Base-by-base conservation (phyloP, 257 asterid species). In the Galeopsis tetrahit region DNA sequence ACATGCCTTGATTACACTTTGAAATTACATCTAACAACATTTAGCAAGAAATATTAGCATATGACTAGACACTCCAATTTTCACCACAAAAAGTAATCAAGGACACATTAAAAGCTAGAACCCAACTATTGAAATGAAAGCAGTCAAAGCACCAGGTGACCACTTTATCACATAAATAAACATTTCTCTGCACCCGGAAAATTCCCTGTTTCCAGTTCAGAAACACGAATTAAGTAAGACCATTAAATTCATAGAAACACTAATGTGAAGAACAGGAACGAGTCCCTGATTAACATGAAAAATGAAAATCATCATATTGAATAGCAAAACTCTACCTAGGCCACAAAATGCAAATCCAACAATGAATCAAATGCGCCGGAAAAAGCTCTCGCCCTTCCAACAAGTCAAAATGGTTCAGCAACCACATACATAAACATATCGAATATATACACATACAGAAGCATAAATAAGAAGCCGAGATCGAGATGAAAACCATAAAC, bases 401-500 rank as follows among this genome's bases (percentile, higher is more conserved):
- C 40, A 14, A 53, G 42, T 4, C 39, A 32, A 55, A 40, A 36
- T 1, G 32, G 5, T 44, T 14, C 31, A 55, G 32, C 33, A 53
- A 55, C 21, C n/a, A 56, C 17, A 40, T 6, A 28, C 31, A 35
- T 9, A 21, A 3, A 21, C 0, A 13, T 48, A 28, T 1, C 5
- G 43, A n/a, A 14, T 5, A 49, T 5, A 51, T 35, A 33, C 1
- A 6, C 2, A 6, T 14, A 17, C 4, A 55, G 0, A 33, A 17
- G 35, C 8, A 8, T 28, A 32, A 1, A 57, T 33, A 7, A 34
- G 6, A 66, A 46, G 21, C 38, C n/a, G 38, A 21, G 14, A 75
- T 48, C 57, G 65, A 60, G 9, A 10, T 33, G 28, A 44, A 35
- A 73, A 65, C 62, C 78, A 63, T 57, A 46, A 74, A 46, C 11